A percentile compares a stretch with the other conserved stretches of the same genome.
Conservation (phyloP, 441 rosid species). For the Cnidoscolus chayamansa region DNA sequence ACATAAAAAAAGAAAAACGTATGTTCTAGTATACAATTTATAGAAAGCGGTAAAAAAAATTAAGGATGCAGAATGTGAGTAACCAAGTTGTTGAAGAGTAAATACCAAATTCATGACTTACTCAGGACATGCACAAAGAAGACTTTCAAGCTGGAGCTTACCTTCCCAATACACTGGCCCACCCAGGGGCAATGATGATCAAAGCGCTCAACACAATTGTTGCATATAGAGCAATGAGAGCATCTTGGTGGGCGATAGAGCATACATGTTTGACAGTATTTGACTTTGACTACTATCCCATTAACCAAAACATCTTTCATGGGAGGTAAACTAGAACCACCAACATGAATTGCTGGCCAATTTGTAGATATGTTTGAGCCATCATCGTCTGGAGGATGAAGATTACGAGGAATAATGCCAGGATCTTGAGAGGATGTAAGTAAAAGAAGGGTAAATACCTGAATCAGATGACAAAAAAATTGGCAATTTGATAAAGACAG, state of each 20-base stretch:
- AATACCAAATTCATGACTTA: background rate
- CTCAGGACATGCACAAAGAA: constrained; percentile 4
- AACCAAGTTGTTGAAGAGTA: background rate
- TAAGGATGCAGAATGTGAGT: background rate
- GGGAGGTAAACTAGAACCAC: constrained; percentile 43
- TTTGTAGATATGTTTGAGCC: constrained; percentile 42
- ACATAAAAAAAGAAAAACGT: background rate
- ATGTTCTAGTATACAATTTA: background rate
- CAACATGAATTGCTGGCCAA: constrained; percentile 43
- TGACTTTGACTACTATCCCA: constrained; percentile 58
- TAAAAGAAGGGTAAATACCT: constrained; percentile 66
- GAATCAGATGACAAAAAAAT: constrained; percentile 17
- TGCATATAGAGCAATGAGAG: constrained; percentile 83
- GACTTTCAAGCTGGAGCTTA: constrained; percentile 26
- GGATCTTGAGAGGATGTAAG: constrained; percentile 81
- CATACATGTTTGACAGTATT: constrained; percentile 76
- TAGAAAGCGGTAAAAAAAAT: background rate
- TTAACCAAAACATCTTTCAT: constrained; percentile 60
- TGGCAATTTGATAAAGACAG: background rate
- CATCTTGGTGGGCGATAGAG: constrained; percentile 85
- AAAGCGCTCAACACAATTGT: constrained; percentile 80
- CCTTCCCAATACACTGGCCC: constrained; percentile 92
- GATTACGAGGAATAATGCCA: constrained; percentile 75
- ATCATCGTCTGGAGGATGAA: constrained; percentile 60
- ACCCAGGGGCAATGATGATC: constrained; percentile 98